Evolutionary conservation across 805 yeast species (phyloP), one percentile per base, ranked within the genome.

Genomic region (Yarrowia porcina): DNA sequence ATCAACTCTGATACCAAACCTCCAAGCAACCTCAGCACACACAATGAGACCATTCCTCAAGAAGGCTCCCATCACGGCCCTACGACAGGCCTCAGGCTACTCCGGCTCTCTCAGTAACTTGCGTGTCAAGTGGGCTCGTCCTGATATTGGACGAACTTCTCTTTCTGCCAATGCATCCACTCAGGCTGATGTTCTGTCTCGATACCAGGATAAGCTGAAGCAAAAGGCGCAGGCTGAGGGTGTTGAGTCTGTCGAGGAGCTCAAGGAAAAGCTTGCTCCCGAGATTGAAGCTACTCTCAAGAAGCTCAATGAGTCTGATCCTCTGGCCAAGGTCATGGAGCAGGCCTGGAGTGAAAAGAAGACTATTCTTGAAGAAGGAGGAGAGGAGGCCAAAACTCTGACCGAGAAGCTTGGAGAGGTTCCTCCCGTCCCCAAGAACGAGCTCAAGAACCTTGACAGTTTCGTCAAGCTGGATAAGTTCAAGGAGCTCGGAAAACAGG

Each of bases 401-500:
- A 20, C 71, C 69, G 61, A 56, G 39, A 56, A 56, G 38, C 61
- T 56, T 4, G 61, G 61, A 2, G 49, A 39, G 21, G 77, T 82
- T 11, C 71, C 80, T 21, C 75, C 73, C 52, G 73, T 81, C 5
- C 71, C 72, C 8, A 71, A 72, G 12, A 72, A 72, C 61, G 77
- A 65, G 72, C 81, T 80, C 75, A 90, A 90, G 74, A 85, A 89
- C 0, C 77, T 94, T 61, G 78, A 81, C 47, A 83, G 92, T 0
- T 93, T 78, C 72, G 73, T 94, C 41, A 91, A 89, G 63, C 77
- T 84, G 8, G 88, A 82, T 0, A 92, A 90, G 72, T 67, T 90
- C 52, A 65, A 74, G 54, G 79, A 77, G 4, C 80, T 92, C 60
- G 80, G 83, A 0, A 68, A 73, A 3, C 79, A 81, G 65, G 96